These are phyloP conservation scores for Schizosaccharomyces osmophilus DNA, from an alignment of 805 yeast genomes.

Conservation along the genomic window DNA sequence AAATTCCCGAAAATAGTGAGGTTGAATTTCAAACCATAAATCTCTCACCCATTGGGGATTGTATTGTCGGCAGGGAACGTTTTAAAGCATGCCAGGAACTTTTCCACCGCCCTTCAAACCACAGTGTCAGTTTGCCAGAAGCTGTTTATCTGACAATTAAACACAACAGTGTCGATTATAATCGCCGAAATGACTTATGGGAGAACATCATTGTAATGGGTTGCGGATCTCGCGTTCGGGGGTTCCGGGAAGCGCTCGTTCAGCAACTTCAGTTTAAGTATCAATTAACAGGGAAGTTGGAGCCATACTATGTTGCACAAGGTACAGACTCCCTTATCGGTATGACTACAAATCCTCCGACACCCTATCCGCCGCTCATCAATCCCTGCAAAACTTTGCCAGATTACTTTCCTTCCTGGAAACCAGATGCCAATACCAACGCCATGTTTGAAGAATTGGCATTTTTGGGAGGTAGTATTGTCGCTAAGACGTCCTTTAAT, in stretches of 20 bases:
- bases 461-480: conserved; percentile 1
- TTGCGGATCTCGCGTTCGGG: background rate
- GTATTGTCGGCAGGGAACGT: background rate
- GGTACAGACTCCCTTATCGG: background rate
- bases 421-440: background rate
- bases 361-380: background rate
- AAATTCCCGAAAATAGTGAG: background rate
- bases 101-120: background rate
- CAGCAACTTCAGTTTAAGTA: background rate
- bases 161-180: background rate
- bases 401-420: background rate
- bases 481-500: background rate
- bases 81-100: background rate
- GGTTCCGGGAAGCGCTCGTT: background rate
- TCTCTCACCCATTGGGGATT: background rate
- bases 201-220: background rate
- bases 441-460: background rate
- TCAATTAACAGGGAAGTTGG: background rate
- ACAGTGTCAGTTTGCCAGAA: background rate
- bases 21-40: background rate
- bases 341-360: background rate
- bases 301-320: background rate
- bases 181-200: background rate
- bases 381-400: background rate
- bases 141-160: background rate